Evolutionary conservation across 1,139 yeast species (phyloP).

Genomic region (Nadsonia commutata): DNA sequence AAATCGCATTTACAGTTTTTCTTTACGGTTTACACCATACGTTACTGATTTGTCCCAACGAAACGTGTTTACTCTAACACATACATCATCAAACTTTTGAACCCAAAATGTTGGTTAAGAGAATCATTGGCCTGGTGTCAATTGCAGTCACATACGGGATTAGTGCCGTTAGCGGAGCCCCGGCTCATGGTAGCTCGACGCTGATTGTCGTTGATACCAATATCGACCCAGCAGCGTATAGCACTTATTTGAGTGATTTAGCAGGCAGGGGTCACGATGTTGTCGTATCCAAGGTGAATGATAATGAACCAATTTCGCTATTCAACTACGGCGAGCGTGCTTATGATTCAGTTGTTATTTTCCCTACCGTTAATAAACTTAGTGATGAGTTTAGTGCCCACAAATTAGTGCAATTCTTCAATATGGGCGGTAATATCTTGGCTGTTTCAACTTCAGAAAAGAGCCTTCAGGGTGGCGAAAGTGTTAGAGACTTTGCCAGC

Average conservation of each 20-base stretch:
- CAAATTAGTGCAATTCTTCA: slow-evolving; percentile 37
- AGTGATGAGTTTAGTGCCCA: slow-evolving; percentile 30
- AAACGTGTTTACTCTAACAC: no score
- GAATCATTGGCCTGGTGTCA: no score
- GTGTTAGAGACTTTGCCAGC: slow-evolving; percentile 50
- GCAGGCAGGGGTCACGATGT: slow-evolving; percentile 21
- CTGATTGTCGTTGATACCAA: slow-evolving; percentile 15
- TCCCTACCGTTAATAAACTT: slow-evolving; percentile 32
- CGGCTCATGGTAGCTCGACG: not conserved
- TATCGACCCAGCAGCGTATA: slow-evolving; percentile 15
- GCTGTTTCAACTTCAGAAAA: slow-evolving; percentile 35
- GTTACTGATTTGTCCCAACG: no score
- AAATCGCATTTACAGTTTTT: no score
- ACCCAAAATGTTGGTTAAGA: no score
- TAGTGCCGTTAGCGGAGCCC: not conserved
- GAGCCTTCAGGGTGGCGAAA: slow-evolving; percentile 25
- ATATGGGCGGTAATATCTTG: slow-evolving; percentile 61
- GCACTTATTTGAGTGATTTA: slow-evolving; percentile 20
- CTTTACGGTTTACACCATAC: no score
- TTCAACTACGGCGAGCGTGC: slow-evolving; percentile 29
- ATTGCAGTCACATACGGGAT: no score
- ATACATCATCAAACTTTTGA: no score
- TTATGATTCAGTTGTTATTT: slow-evolving; percentile 40
- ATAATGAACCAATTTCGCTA: slow-evolving; percentile 24
- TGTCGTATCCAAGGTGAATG: slow-evolving; percentile 17